Conservation (phyloP, 345 rosid genomes). For the Gossypium thurberi region DNA sequence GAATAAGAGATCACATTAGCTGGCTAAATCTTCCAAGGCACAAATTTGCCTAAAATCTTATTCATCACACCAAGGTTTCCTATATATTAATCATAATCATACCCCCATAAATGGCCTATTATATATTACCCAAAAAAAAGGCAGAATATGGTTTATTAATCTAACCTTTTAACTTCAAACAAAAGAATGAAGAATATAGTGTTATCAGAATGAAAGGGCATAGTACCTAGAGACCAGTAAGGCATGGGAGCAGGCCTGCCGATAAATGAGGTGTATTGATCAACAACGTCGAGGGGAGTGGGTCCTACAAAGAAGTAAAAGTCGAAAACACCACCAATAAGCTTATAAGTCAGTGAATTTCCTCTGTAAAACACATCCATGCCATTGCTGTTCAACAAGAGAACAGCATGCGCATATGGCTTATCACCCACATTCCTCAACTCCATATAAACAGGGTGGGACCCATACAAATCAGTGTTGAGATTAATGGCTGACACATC, state of each 20-base stretch:
- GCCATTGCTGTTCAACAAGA: conserved; percentile 86
- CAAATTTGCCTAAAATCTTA: too few relatives aligned
- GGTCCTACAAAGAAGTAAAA: conserved; percentile 85
- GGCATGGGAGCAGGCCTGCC: conserved; percentile 99
- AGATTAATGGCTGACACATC: conserved; percentile 77
- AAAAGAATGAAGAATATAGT: conserved; percentile 4
- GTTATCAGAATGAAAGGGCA: too few relatives aligned
- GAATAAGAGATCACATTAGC: neutral
- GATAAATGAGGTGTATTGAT: conserved; percentile 74
- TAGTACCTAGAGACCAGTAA: conserved; percentile 79
- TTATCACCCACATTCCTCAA: conserved; percentile 70
- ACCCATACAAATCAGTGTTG: conserved; percentile 81
- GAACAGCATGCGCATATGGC: conserved; percentile 65
- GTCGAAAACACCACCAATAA: conserved; percentile 91
- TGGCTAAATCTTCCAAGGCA: neutral
- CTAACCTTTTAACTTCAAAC: neutral
- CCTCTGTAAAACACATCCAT: conserved; percentile 94
- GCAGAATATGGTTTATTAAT: too few relatives aligned
- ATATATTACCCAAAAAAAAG: too few relatives aligned
- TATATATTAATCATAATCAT: too few relatives aligned
- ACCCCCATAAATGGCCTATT: too few relatives aligned
- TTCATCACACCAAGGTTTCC: too few relatives aligned
- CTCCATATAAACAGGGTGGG: conserved; percentile 96
- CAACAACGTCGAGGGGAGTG: conserved; percentile 64
- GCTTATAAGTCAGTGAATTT: conserved; percentile 74